A percentile compares a stretch with the other conserved stretches of the same genome.
Conservation (phyloP, 192 early-diverging fungal genomes). For the Gigaspora rosea region DNA sequence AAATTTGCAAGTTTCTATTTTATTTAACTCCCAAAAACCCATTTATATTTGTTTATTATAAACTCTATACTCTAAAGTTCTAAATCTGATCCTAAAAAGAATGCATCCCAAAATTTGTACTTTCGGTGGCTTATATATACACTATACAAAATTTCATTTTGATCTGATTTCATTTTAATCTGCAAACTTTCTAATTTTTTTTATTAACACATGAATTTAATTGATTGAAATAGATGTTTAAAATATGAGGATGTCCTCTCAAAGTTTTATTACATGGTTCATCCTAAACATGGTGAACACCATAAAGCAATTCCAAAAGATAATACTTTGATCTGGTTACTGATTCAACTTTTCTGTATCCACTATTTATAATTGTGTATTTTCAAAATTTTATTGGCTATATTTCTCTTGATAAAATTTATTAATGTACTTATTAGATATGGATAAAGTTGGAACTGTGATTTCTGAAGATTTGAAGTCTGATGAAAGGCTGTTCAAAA, state of each 20-base stretch:
- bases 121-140: no score
- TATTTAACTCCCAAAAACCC: no score
- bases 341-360: conserved; percentile 66
- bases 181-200: neutral
- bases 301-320: conserved; percentile 56
- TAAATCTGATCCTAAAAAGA: no score
- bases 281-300: conserved; percentile 50
- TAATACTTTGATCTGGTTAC: conserved; percentile 73
- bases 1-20: no score
- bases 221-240: conserved; percentile 44
- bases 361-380: neutral
- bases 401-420: neutral
- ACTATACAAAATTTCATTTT: neutral
- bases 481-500: conserved; percentile 72
- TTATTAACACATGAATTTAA: neutral
- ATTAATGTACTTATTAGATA: conserved; percentile 39
- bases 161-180: neutral
- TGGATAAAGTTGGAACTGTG: conserved; percentile 61
- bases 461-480: conserved; percentile 65
- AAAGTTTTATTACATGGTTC: conserved; percentile 58
- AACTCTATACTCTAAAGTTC: no score
- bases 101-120: no score
- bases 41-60: no score
- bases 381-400: neutral
- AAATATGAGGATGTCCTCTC: conserved; percentile 58